Base-by-base conservation (phyloP, 2,329 filamentous ascomycete genomes). In the Fusarium zealandicum region DNA sequence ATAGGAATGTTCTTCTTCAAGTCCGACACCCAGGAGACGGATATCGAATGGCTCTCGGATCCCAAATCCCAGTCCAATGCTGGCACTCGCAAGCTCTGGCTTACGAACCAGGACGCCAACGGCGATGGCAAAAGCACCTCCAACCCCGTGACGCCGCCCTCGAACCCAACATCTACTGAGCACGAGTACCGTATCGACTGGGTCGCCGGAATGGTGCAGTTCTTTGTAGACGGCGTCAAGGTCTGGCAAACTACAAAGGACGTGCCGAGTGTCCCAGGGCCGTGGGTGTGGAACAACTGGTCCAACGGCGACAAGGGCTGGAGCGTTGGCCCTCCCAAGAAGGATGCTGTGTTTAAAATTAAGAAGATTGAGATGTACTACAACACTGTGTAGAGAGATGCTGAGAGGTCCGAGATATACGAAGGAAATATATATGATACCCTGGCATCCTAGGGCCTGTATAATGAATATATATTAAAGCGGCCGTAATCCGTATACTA, bases 281-380 rank as follows among this genome's bases (percentile, higher is more conserved):
- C 67, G 10, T 72, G 70, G 68, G 48, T 72, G 5, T 70, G 66
- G 37, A 72, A 72, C 41, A 72, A 72, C 54, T 72, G 70, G 70
- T 64, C 70, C 1, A 71, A 67, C 27, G 70, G 70, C 7, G 66
- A 71, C 20, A 53, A 57, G 25, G 65, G 64, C 7, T 72, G 70
- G 70, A 69, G 62, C 4, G 67, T 49, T 14, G 70, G 70, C 0
- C 70, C 70, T 6, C 70, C 70, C 1, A 45, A 57, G 6, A 13
- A 53, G 22, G 57, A 68, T 20, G 68, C 70, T 16, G 54, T 68
- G 2, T 72, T 72, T 16, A 71, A 64, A 57, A 68, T 70, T 4
- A 66, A 50, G 37, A 62, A 53, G 37, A 69, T 70, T 25, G 65
- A 68, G 28, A 69, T 72, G 59, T 72, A 72, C 53, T 72, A 71